These are phyloP conservation scores for Rhododendron mucronatum DNA, from an alignment of 148 eudicot genomes.

Conservation along the genomic window DNA sequence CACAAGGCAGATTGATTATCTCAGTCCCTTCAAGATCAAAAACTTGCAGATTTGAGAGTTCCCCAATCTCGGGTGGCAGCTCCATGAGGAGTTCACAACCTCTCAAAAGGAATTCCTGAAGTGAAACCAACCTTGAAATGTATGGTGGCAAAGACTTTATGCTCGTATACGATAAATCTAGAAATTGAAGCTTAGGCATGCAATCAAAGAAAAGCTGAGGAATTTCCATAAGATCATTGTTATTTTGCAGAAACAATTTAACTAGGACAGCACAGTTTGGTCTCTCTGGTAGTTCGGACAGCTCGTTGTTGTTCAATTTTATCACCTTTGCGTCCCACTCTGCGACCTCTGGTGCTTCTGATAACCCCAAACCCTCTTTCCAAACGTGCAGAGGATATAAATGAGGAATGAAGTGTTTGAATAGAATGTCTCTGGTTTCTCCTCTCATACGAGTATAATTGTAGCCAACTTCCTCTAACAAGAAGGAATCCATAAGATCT, in stretches of 20 bases:
- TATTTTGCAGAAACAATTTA: constrained; percentile 6
- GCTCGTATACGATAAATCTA: constrained; percentile 21
- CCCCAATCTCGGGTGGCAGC: constrained; percentile 15
- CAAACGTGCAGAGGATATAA: not conserved
- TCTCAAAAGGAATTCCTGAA: constrained; percentile 5
- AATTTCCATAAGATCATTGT: not conserved
- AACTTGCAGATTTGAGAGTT: constrained; percentile 1
- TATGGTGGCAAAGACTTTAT: constrained; percentile 12
- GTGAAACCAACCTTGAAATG: constrained; percentile 13
- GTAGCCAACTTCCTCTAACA: not conserved
- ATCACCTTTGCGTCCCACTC: not conserved
- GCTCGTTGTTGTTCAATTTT: not conserved
- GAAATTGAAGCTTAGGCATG: constrained; percentile 7
- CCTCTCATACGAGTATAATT: not conserved
- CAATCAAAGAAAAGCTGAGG: constrained; percentile 15
- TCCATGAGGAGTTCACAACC: constrained; percentile 14
- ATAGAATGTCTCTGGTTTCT: not conserved
- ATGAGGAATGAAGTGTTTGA: not conserved
- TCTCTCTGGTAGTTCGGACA: not conserved
- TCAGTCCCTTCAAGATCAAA: constrained; percentile 18
- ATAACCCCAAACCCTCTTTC: not conserved
- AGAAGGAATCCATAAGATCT: constrained; percentile 6
- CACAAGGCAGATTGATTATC: constrained; percentile 2
- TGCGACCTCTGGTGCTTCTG: not conserved
- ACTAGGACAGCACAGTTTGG: not conserved